phyloP scores from a whole-genome alignment of 306 rosid genomes.

The Echinosophora koreensis region DNA sequence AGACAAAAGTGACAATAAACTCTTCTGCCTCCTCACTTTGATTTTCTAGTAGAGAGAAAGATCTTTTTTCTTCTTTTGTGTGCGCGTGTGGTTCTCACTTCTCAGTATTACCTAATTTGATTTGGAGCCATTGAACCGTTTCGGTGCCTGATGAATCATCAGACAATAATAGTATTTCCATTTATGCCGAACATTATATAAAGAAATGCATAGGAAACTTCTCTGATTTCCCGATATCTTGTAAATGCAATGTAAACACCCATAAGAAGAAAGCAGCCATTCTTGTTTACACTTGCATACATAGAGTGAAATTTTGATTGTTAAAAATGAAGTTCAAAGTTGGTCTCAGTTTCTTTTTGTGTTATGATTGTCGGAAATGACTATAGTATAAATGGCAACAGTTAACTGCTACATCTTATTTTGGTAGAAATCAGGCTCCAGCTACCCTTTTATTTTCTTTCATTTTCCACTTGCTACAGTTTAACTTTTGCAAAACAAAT shows the following conservation, averaged over 20 bases:
- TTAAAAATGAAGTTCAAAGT: not conserved
- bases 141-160: not conserved
- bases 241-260: not conserved
- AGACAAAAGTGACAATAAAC: not conserved
- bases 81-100: not conserved
- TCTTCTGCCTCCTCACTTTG: not conserved
- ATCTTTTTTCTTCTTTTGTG: not conserved
- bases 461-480: not conserved
- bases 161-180: not conserved
- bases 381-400: not conserved
- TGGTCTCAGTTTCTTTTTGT: not conserved
- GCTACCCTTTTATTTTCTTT: not conserved
- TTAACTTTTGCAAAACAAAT: not conserved
- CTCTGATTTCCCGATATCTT: not conserved
- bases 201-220: not conserved
- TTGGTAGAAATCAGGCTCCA: not conserved
- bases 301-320: not conserved
- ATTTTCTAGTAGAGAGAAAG: not conserved
- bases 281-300: not conserved
- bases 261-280: not conserved
- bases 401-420: not conserved
- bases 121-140: not conserved
- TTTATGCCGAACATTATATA: not conserved
- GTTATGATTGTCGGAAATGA: not conserved
- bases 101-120: not conserved